Evolutionary conservation across 345 rosid species (phyloP), one percentile per base, ranked within the genome.

Genomic region (Durio zibethinus): DNA sequence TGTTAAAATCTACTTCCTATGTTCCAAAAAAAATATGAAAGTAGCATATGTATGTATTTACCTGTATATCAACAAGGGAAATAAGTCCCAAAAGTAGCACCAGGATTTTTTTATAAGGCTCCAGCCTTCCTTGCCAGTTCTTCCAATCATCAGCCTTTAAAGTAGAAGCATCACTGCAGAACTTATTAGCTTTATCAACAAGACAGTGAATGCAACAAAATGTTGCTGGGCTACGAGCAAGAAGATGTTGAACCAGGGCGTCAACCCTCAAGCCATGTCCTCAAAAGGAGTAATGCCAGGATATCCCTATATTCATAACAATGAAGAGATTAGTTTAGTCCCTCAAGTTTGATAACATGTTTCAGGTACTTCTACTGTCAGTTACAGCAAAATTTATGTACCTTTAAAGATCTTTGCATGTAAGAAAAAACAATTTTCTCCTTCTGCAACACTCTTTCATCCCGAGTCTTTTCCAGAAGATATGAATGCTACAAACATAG

Each of bases 211-310:
- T 82, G 76, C 92, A 89, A 83, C 87, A 92, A 83, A 89, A 91
- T 76, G 78, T 84, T 75, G 98, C 92, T 21, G 99, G 97, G 85
- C 97, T 91, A 78, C 99, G 97, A 16, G 97, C 97, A 75, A 97
- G 97, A 85, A 95, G 94, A 85, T 93, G 85, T 73, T 91, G 86
- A 78, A 88, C 89, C 88, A 93, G 80, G 77, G 98, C 88, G 68
- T 84, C 97, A 75, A 93, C 90, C 98, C 99, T 23, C 94, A 87
- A 84, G 99, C 99, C 92, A 96, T 86, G 60, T 98, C 98, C 81
- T 96, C 96, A 82, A 96, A 96, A 40, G 99, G 94, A 50, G 99
- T 93, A 77, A 82, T 75, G 78, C 80, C 89, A 42, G 97, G 99
- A 86, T 88, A 93, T 62, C 83, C 90, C 99, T 96, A 80, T 67